phyloP scores from a whole-genome alignment of 345 rosid species.

The Conringia planisiliqua region DNA sequence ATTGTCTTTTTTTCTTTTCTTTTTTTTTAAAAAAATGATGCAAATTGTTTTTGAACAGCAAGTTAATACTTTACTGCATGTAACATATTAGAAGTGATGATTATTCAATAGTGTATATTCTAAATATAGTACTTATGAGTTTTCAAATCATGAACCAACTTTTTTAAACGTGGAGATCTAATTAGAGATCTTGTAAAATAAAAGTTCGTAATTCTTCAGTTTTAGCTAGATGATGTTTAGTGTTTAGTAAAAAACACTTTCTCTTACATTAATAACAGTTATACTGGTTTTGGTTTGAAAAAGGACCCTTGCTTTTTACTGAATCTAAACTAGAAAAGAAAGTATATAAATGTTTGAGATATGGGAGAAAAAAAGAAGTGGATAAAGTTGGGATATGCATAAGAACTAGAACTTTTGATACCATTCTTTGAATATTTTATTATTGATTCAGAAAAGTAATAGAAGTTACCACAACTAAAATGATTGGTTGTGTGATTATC shows the following conservation, averaged over 20 bases:
- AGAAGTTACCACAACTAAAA: background rate
- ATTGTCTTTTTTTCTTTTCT: conserved; percentile 9
- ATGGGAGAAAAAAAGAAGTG: background rate
- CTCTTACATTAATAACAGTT: background rate
- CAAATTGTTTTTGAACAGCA: background rate
- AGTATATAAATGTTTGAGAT: background rate
- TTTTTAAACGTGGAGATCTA: background rate
- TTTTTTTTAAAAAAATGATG: no score
- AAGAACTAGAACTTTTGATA: background rate
- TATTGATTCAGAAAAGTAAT: background rate
- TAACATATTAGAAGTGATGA: background rate
- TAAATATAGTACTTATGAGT: background rate
- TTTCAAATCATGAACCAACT: background rate
- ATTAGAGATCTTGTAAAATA: background rate
- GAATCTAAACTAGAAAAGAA: background rate
- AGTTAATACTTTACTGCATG: background rate
- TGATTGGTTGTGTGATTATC: conserved; percentile 8
- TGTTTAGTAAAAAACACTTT: background rate
- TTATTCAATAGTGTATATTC: background rate
- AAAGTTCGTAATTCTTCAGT: background rate
- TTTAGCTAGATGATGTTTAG: background rate
- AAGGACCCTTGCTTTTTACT: background rate
- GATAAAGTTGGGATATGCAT: conserved; percentile 17
- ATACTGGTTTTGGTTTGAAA: background rate
- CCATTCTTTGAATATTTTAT: background rate